These are phyloP conservation scores for Medicago lupulina DNA, from an alignment of 306 rosid species.

Conservation along the genomic window DNA sequence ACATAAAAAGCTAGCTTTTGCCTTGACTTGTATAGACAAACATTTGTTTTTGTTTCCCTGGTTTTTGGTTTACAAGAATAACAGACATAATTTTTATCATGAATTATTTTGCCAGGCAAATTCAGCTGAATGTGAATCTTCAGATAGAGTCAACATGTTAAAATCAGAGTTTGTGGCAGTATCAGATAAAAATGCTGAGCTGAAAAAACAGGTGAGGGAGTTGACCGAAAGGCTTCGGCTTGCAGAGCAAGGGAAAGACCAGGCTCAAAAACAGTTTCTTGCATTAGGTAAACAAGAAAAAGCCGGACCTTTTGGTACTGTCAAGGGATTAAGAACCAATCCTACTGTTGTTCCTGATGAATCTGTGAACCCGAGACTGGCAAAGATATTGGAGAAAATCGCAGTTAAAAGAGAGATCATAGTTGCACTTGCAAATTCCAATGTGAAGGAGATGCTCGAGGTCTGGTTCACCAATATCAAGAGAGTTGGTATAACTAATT, in stretches of 20 bases:
- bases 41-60: conserved; percentile 1
- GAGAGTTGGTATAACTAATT: conserved; percentile 75
- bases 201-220: conserved; percentile 69
- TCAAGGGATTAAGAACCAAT: conserved; percentile 75
- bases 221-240: conserved; percentile 66
- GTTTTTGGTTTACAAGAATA: conserved; percentile 25
- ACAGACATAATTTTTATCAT: conserved; percentile 26
- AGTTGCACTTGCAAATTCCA: conserved; percentile 87
- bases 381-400: conserved; percentile 74
- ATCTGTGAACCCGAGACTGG: conserved; percentile 85
- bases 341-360: conserved; percentile 78
- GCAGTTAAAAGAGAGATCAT: conserved; percentile 74
- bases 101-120: conserved; percentile 50
- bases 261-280: conserved; percentile 82
- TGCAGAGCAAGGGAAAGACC: conserved; percentile 83
- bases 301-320: conserved; percentile 85
- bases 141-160: conserved; percentile 69
- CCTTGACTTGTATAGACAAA: neutral
- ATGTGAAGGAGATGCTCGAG: conserved; percentile 85
- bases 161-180: conserved; percentile 65
- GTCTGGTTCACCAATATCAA: conserved; percentile 83
- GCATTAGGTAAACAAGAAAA: conserved; percentile 67
- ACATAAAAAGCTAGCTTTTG: neutral
- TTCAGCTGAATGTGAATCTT: conserved; percentile 67
- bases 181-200: conserved; percentile 62